A percentile compares a stretch with the other conserved stretches of the same genome.
Conservation (phyloP, 805 yeast genomes). For the Teunomyces gatunensis region DNA sequence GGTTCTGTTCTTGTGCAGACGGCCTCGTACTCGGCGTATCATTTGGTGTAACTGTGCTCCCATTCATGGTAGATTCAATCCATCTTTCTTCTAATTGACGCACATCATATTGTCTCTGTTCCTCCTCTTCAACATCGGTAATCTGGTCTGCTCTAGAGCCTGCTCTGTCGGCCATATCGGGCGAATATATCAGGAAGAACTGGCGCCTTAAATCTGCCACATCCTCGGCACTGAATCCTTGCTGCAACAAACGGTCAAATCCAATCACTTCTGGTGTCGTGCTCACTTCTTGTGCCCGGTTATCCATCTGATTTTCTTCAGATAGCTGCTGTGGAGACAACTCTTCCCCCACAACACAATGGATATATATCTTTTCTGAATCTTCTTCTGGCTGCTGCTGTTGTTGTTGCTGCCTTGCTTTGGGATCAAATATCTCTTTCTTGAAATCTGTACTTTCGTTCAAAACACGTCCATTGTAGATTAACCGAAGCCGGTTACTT, state of each 20-base stretch:
- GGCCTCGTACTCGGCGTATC: constrained; percentile 8
- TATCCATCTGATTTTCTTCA: constrained; percentile 59
- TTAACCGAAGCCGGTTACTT: constrained; percentile 57
- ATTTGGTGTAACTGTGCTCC: constrained; percentile 35
- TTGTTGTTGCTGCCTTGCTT: constrained; percentile 14
- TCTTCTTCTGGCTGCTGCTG: background rate
- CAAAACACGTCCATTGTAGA: constrained; percentile 67
- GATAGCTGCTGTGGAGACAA: constrained; percentile 53
- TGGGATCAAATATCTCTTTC: constrained; percentile 44
- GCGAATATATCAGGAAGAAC: constrained; percentile 67
- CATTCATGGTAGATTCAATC: constrained; percentile 74
- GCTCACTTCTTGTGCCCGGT: constrained; percentile 43
- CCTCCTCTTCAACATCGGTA: constrained; percentile 44
- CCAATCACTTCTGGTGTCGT: constrained; percentile 74
- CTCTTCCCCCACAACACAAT: constrained; percentile 74
- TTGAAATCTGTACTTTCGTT: constrained; percentile 54
- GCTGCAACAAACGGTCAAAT: constrained; percentile 76
- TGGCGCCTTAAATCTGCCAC: constrained; percentile 69
- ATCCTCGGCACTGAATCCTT: constrained; percentile 82
- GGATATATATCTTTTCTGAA: constrained; percentile 52
- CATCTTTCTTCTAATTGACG: constrained; percentile 80
- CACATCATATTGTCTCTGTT: constrained; percentile 33
- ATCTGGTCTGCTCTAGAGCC: constrained; percentile 18
- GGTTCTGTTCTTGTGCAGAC: constrained; percentile 5
- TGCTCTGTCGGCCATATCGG: constrained; percentile 19